Evolutionary conservation across 768 basidiomycete genomes (phyloP).

Genomic region (Hypsizygus marmoreus): DNA sequence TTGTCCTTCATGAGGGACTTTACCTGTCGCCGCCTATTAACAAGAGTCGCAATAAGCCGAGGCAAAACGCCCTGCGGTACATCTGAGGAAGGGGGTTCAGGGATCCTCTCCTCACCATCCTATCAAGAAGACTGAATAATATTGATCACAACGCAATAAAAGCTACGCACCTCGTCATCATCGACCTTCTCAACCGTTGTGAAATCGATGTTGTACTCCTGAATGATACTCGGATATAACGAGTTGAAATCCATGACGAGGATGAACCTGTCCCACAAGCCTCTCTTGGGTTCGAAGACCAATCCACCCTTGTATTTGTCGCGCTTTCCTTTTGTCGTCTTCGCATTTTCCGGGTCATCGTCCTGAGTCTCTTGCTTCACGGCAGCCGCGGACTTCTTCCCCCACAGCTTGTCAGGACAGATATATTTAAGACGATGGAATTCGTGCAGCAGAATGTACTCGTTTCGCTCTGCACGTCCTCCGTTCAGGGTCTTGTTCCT

Average conservation of each 20-base stretch:
- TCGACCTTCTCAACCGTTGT: conserved; percentile 85
- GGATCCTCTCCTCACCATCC: conserved; percentile 80
- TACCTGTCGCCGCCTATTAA: conserved; percentile 85
- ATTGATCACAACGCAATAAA: background rate
- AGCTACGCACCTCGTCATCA: conserved; percentile 50
- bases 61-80: conserved; percentile 89
- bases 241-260: conserved; percentile 99
- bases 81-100: conserved; percentile 78
- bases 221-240: conserved; percentile 97
- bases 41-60: conserved; percentile 94
- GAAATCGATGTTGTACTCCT: conserved; percentile 99
- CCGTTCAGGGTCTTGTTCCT: conserved; percentile 98
- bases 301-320: conserved; percentile 99
- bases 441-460: conserved; percentile 97
- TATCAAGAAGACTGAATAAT: conserved; percentile 15
- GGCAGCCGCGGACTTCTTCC: conserved; percentile 63
- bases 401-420: conserved; percentile 91
- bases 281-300: conserved; percentile 94
- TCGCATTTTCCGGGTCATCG: conserved; percentile 60
- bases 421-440: conserved; percentile 96
- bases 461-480: conserved; percentile 97
- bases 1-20: conserved; percentile 95
- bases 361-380: conserved; percentile 51
- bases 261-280: conserved; percentile 95
- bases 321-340: conserved; percentile 65